Base-by-base conservation (phyloP, 345 rosid genomes). In the Citrus glauca region DNA sequence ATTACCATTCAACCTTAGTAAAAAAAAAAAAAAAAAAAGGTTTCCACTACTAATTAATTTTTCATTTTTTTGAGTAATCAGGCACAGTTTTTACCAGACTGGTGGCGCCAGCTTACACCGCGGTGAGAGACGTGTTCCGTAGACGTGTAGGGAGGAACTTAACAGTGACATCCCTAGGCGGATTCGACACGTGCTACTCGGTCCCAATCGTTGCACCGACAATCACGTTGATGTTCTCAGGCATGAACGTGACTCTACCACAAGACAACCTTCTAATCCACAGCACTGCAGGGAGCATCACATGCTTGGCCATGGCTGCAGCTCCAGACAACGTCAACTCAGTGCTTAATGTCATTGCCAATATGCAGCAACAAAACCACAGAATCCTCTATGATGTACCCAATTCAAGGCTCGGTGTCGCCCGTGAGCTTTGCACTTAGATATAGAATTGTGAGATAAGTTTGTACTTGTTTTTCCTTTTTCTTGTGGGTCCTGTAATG, bases 291-390 rank as follows among this genome's bases (percentile, higher is more conserved):
- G 93, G 97, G 22, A 85, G 86, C 91, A 85, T 74, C 79, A 80
- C 93, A 59, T 96, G 99, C 77, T 78, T 96, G 35, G 99, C 99
- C 57, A 90, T 96, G 93, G 98, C 98, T 1, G 86, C 94, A 7
- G 90, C 99, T 22, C 97, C 98, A 0, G 89, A 80, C 40, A 94
- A 92, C 22, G 94, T 95, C 38, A 96, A 92, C 80, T 94, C 97
- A 0, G 98, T 90, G 71, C 91, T 96, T 17, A 96, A 94, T 66
- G 97, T 96, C 35, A 90, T 94, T 5, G 99, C 99, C 69, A 94
- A 85, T 77, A 92, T 96, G 98, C 98, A 96, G 90, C 99, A 94
- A 61, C 99, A 94, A 85, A 96, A 96, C 83, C 98, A 94, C 42
- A 87, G 99, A 78, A 71, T 92, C 17, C 91, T 96, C 27, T 85